Evolutionary conservation across 495 filamentous ascomycete genomes (phyloP).

Genomic region (Evernia prunastri): DNA sequence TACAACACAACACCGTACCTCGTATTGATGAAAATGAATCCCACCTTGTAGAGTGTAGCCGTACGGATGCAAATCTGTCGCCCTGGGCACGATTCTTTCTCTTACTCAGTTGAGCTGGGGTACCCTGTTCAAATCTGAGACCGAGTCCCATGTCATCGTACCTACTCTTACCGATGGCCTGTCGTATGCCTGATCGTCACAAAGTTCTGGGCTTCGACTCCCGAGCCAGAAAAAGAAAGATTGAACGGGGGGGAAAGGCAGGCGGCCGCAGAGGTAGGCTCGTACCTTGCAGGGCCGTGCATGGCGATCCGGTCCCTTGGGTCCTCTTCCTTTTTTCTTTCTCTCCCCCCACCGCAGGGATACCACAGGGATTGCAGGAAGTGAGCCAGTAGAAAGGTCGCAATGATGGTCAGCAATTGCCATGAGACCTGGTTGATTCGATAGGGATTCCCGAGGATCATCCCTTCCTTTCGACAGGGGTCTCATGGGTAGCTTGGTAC

Average conservation of each 20-base stretch:
- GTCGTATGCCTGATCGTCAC: slow-evolving; percentile 1
- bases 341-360: neutral
- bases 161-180: neutral
- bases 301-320: neutral
- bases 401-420: too few species aligned
- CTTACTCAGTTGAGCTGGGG: neutral
- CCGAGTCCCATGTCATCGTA: neutral
- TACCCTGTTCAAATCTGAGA: neutral
- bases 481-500: neutral
- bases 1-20: too few species aligned
- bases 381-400: neutral
- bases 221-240: neutral
- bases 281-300: slow-evolving; percentile 8
- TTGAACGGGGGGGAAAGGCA: neutral
- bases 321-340: neutral
- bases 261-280: slow-evolving; percentile 1
- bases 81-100: neutral
- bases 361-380: neutral
- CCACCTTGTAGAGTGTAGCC: neutral
- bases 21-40: neutral
- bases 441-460: neutral
- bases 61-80: neutral
- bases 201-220: neutral
- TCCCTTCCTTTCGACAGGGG: neutral
- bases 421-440: slow-evolving; percentile 1